A percentile compares a stretch with the other conserved stretches of the same genome.
These are phyloP conservation scores for Klebsormidium nitens DNA, from an alignment of 139 green algal genomes.

Conservation along the genomic window DNA sequence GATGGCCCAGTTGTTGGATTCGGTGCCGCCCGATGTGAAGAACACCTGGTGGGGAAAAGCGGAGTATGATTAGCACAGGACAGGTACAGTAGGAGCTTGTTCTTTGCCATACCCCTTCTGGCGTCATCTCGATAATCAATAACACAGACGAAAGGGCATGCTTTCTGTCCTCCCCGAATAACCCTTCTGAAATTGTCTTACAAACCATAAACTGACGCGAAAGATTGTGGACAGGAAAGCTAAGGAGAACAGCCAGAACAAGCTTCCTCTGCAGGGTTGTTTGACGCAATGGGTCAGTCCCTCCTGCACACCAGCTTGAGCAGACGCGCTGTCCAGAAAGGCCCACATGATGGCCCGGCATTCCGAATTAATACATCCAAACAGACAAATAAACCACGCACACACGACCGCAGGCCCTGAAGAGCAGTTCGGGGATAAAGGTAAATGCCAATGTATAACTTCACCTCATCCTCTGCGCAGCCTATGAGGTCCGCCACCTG, in stretches of 20 bases:
- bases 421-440: neutral
- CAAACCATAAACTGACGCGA: no score
- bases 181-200: no score
- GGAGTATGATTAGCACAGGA: neutral
- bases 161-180: no score
- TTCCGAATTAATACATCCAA: no score
- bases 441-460: neutral
- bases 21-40: constrained; percentile 42
- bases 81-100: neutral
- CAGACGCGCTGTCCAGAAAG: neutral
- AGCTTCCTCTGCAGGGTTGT: no score
- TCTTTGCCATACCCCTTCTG: neutral
- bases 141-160: no score
- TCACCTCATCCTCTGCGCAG: constrained; percentile 23
- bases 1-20: constrained; percentile 45
- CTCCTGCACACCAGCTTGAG: neutral
- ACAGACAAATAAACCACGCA: no score
- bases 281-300: no score
- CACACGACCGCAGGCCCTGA: neutral
- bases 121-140: neutral
- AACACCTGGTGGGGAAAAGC: constrained; percentile 27
- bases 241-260: no score
- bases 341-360: neutral
- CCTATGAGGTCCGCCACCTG: constrained; percentile 53
- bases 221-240: no score